Percentiles rank a stretch among this genome's conserved stretches.
Conservation (phyloP, 257 asterid species). For the Perilla frutescens region DNA sequence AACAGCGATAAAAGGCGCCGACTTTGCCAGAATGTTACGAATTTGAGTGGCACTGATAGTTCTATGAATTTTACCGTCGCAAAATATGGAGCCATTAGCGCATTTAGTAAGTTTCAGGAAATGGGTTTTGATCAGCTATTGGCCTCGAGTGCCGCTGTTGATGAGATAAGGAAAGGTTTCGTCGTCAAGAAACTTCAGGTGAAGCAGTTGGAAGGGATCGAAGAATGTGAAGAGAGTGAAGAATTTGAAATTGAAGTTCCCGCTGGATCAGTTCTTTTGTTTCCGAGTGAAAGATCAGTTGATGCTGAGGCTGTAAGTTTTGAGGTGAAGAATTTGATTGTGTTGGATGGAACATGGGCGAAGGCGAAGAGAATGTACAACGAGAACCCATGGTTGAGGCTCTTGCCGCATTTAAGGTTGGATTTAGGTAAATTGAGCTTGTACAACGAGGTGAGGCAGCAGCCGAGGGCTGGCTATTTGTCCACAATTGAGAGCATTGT, state of each 20-base stretch:
- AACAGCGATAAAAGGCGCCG: conserved; percentile 18
- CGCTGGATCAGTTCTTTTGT: conserved; percentile 73
- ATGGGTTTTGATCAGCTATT: conserved; percentile 45
- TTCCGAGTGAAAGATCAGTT: conserved; percentile 72
- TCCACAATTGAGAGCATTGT: conserved; percentile 96
- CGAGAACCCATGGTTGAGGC: conserved; percentile 90
- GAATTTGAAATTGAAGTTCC: conserved; percentile 67
- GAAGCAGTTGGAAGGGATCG: conserved; percentile 41
- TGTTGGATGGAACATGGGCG: conserved; percentile 93
- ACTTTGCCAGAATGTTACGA: neutral
- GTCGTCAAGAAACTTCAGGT: conserved; percentile 54
- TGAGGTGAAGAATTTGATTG: conserved; percentile 76
- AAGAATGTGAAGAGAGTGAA: conserved; percentile 46
- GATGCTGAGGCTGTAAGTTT: conserved; percentile 47
- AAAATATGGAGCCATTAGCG: conserved; percentile 53
- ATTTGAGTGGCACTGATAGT: conserved; percentile 25
- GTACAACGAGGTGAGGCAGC: conserved; percentile 87
- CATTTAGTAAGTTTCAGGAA: conserved; percentile 32
- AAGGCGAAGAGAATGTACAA: conserved; percentile 90
- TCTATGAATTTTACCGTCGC: conserved; percentile 48
- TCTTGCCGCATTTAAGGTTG: conserved; percentile 79
- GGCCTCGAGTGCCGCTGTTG: conserved; percentile 37
- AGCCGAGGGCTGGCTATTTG: conserved; percentile 80
- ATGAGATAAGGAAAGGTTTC: conserved; percentile 54
- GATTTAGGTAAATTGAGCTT: conserved; percentile 63